Base-by-base conservation (phyloP, 2,329 filamentous ascomycete genomes). In the Cladosporium velox region DNA sequence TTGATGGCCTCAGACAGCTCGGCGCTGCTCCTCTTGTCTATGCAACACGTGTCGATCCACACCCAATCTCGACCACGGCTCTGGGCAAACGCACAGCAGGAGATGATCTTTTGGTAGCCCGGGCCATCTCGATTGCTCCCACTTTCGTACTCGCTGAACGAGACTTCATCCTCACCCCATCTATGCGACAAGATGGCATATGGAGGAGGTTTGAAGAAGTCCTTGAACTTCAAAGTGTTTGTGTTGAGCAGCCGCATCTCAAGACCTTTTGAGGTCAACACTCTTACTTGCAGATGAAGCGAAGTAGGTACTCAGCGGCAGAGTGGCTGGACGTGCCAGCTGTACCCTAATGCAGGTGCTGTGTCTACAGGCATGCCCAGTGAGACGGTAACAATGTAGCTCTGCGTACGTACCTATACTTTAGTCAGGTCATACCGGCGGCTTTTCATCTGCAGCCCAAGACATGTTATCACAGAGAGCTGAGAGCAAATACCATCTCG, bases 171-270 rank as follows among this genome's bases (percentile, higher is more conserved):
- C 1, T 64, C 47, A 6, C 47, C 51, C 73, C 71, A 74, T 12
- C 69, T 63, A 49, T 74, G 73, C 2, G 73, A 74, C 4, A 72
- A 63, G 18, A 74, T 74, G 30, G 58, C 69, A 57, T 74, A 74
- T 18, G 24, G 18, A 12, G 54, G 64, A 26, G 18, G 34, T 32
- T 64, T 64, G 49, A 67, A 38, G 61, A 71, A 72, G 12, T 72
- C 72, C 24, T 68, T 38, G 57, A 72, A 64, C 21, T 67, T 34
- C 26, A 72, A 62, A 1, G 68, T 69, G n/a, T 24, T 24, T 6
- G 67, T 67, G 49, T 72, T 69, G 51, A 74, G 62, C 6, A 74
- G 67, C 0, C 72, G 71, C 72, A 74, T 73, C 21, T 41, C 10
- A 15, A 41, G 15, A 6, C 38, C 2, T 2, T 44, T 8, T 8